Evolutionary conservation across 305 asterid genomes (phyloP), one percentile per base, ranked within the genome.

Genomic region (Withania somnifera): DNA sequence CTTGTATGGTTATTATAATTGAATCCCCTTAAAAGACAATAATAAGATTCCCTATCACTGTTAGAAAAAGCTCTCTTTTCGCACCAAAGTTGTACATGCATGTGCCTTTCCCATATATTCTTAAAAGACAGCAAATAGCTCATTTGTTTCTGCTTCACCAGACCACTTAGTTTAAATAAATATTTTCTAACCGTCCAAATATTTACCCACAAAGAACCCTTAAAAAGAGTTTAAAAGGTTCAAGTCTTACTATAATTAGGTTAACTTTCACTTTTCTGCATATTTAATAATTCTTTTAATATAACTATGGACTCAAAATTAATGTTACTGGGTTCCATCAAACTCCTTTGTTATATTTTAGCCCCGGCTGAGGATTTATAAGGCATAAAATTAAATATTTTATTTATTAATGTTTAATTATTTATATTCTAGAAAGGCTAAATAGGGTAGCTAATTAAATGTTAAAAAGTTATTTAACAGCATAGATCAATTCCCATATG

Each of bases 1-100:
- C 87, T 38, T 83, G 28, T 60, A 77, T 30, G 58, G 15, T 51
- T 13, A 34, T 24, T 57, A 32, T 32, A 24, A 45, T 69, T 69
- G 78, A 11, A 42, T 40, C 78, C 20, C 13, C 7, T 71, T n/a
- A n/a, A 13, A 28, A 63, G 78, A 78, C 79, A 80, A 24, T 47
- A 15, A 24, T 50, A 22, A 58, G 60, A 63, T 61, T 66, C 83
- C 77, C 61, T 30, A 53, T 34, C 13, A 32, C 47, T 64, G 42
- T 64, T 7, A 9, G 52, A 38, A 77, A n/a, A 13, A 68, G 17
- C 9, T 83, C 87, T 88, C 89, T 45, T 89, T 80, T 84, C 85
- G 88, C 80, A 42, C 76, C 66, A 52, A 75, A 87, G 77, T 80
- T 88, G 88, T 88, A 86, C 92, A 88, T 87, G 93, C 92, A 90